Evolutionary conservation across 2,329 filamentous ascomycete genomes (phyloP).

Genomic region (Aspergillus clavatus): DNA sequence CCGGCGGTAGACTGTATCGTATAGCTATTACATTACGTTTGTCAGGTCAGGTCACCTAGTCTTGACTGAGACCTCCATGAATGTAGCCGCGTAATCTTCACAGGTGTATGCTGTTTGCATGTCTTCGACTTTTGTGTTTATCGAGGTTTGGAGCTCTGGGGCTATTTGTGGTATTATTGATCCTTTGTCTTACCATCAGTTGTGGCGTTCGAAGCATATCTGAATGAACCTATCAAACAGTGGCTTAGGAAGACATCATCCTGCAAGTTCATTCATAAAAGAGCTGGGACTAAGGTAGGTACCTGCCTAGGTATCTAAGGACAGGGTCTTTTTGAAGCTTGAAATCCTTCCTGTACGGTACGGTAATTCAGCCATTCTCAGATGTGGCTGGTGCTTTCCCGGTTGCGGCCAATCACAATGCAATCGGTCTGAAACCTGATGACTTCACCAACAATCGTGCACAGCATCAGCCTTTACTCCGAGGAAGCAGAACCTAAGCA

Average conservation of each 20-base stretch:
- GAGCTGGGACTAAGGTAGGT: too few relatives aligned
- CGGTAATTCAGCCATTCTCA: neutral
- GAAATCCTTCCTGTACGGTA: conserved; percentile 1
- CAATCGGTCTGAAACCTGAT: conserved; percentile 7
- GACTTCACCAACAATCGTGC: conserved; percentile 17
- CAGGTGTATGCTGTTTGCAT: neutral
- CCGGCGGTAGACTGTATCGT: neutral
- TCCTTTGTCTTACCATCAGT: too few relatives aligned
- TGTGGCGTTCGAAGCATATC: too few relatives aligned
- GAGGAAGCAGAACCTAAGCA: neutral
- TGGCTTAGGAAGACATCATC: too few relatives aligned
- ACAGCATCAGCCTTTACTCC: neutral
- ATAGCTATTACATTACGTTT: neutral
- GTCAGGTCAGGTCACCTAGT: neutral
- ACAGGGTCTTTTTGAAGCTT: too few relatives aligned
- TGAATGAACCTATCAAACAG: too few relatives aligned
- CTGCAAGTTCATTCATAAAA: too few relatives aligned
- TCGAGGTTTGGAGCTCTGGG: too few relatives aligned
- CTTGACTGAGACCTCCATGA: too few relatives aligned
- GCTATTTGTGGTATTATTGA: too few relatives aligned
- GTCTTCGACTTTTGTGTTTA: too few relatives aligned
- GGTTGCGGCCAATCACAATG: conserved; percentile 12
- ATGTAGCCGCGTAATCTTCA: neutral
- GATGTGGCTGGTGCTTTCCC: conserved; percentile 2
- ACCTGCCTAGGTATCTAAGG: too few relatives aligned